phyloP scores from a whole-genome alignment of 441 rosid genomes.

The Sinapis alba region DNA sequence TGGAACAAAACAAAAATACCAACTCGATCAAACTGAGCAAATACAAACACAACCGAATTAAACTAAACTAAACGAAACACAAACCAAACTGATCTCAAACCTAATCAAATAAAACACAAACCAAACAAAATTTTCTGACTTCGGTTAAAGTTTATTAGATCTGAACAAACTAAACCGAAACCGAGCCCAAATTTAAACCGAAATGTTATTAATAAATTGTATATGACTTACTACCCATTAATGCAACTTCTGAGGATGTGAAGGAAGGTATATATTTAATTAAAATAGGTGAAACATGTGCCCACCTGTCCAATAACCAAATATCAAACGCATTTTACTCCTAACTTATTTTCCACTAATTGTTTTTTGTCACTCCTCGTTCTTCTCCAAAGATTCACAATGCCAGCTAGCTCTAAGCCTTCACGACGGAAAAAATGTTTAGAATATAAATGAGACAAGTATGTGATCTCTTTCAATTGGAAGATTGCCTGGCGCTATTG shows the following conservation, averaged over 20 bases:
- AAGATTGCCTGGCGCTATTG: conserved; percentile 36
- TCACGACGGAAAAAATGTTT: conserved; percentile 16
- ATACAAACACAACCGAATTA: too few relatives aligned
- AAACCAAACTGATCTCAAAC: too few relatives aligned
- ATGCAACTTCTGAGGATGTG: conserved; percentile 17
- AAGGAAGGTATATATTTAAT: neutral
- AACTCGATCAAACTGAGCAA: too few relatives aligned
- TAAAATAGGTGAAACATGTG: conserved; percentile 29
- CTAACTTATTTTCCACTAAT: conserved; percentile 14
- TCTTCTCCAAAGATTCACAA: conserved; percentile 31
- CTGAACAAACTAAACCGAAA: too few relatives aligned
- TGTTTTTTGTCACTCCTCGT: conserved; percentile 10
- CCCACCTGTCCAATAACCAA: conserved; percentile 5
- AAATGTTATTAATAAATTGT: neutral
- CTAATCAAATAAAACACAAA: too few relatives aligned
- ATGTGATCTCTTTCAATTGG: conserved; percentile 22
- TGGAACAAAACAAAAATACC: too few relatives aligned
- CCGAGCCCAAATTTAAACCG: too few relatives aligned
- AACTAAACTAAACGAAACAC: too few relatives aligned
- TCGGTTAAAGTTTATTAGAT: too few relatives aligned
- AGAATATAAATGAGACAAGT: conserved; percentile 27
- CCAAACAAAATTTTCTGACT: too few relatives aligned
- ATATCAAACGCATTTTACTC: conserved; percentile 13
- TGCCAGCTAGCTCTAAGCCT: conserved; percentile 38
- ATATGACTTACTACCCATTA: neutral